Conservation (phyloP, 805 yeast species). For the Candida khao-thaluensis region DNA sequence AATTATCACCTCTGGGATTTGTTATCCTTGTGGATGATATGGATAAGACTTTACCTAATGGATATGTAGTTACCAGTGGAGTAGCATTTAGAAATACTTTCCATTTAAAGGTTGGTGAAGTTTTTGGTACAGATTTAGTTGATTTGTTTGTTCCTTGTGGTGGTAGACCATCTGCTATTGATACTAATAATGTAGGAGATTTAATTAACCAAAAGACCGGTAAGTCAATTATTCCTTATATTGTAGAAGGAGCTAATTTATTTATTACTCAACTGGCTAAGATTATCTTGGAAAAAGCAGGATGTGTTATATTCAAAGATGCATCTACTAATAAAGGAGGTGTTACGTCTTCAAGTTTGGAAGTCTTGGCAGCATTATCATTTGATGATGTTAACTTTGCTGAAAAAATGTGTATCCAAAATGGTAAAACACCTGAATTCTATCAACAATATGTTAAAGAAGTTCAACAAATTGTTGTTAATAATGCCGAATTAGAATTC, state of each 20-base stretch:
- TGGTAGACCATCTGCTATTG: constrained; percentile 96
- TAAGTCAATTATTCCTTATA: constrained; percentile 73
- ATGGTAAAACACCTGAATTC: constrained; percentile 62
- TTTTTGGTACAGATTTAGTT: constrained; percentile 58
- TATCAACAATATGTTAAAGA: constrained; percentile 81
- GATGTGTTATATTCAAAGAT: constrained; percentile 86
- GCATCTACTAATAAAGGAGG: constrained; percentile 99
- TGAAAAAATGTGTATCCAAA: constrained; percentile 66
- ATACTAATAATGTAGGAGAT: constrained; percentile 72
- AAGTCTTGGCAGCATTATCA: constrained; percentile 90
- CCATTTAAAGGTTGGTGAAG: constrained; percentile 72
- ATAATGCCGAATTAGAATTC: constrained; percentile 83
- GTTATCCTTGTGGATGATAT: constrained; percentile 81
- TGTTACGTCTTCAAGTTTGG: constrained; percentile 94
- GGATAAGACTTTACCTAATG: constrained; percentile 76
- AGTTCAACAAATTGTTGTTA: constrained; percentile 73
- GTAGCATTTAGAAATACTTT: constrained; percentile 85
- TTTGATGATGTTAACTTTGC: constrained; percentile 83
- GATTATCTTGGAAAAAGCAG: constrained; percentile 79
- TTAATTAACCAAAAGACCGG: constrained; percentile 77
- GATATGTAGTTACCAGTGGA: constrained; percentile 75
- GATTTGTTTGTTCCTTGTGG: constrained; percentile 97
- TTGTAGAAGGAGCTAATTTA: constrained; percentile 97
- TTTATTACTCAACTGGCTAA: constrained; percentile 95
- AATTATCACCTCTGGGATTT: constrained; percentile 74